Conservation (phyloP, 306 rosid species). For the Rubus idaeus region DNA sequence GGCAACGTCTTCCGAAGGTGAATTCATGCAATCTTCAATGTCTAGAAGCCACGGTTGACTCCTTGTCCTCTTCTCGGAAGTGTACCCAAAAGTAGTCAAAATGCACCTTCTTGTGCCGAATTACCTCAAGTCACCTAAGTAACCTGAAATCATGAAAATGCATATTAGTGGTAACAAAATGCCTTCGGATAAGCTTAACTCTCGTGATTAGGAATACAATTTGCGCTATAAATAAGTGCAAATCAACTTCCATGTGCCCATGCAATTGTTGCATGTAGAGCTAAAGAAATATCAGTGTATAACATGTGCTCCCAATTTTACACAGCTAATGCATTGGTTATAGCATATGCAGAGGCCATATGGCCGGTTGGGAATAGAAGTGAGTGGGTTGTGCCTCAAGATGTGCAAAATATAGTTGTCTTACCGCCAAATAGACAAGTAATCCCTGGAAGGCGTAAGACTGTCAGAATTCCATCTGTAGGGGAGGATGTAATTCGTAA, state of each 20-base stretch:
- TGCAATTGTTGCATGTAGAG: neutral
- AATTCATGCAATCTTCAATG: no score
- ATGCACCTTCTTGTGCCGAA: no score
- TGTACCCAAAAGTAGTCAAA: no score
- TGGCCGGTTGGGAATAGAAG: neutral
- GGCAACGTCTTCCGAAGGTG: no score
- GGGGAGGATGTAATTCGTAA: neutral
- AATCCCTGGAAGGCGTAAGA: neutral
- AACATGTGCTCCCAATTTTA: neutral
- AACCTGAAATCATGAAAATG: no score
- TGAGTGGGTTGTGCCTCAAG: neutral
- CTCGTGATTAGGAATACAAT: no score
- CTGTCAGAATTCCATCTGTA: neutral
- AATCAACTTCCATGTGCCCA: neutral
- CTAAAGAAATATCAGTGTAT: neutral
- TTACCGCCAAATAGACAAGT: neutral
- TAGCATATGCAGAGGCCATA: neutral
- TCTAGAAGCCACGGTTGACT: no score
- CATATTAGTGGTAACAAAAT: no score
- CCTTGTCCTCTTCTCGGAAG: no score
- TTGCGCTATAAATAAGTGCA: no score
- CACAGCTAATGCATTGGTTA: neutral
- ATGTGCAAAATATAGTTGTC: neutral
- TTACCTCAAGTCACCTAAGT: no score
- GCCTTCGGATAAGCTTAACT: no score